Evolutionary conservation across 1,284 basidiomycete species (phyloP).

Genomic region (Ganoderma meredithae): DNA sequence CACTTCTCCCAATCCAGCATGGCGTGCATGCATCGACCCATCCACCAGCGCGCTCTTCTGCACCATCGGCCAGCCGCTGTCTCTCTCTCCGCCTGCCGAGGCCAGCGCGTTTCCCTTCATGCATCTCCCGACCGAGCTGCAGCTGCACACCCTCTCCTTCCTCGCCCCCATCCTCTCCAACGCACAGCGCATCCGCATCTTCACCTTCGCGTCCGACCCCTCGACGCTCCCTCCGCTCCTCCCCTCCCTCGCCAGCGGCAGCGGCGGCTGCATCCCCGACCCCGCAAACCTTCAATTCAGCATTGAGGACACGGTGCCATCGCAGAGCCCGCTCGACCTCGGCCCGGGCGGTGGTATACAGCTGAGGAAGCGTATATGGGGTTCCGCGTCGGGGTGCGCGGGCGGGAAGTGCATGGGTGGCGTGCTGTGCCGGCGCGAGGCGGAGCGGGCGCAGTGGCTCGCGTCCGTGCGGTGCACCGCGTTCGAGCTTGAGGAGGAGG

Average conservation of each 20-base stretch:
- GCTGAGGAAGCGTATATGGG: slow-evolving; percentile 27
- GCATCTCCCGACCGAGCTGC: slow-evolving; percentile 65
- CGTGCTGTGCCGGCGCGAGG: slow-evolving; percentile 49
- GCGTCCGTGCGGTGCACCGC: slow-evolving; percentile 53
- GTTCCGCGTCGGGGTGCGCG: slow-evolving; percentile 34
- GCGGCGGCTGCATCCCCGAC: slow-evolving; percentile 43
- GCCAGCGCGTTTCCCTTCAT: slow-evolving; percentile 46
- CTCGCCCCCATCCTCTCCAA: slow-evolving; percentile 65
- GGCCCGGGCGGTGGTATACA: slow-evolving; percentile 28
- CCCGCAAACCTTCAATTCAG: slow-evolving; percentile 41
- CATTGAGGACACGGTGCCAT: slow-evolving; percentile 15
- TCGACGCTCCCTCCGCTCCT: slow-evolving; percentile 62
- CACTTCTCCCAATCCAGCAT: slow-evolving; percentile 26
- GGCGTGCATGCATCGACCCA: slow-evolving; percentile 21
- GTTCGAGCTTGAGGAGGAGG: slow-evolving; percentile 49
- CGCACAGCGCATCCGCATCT: slow-evolving; percentile 62
- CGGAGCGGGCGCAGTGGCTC: slow-evolving; percentile 53
- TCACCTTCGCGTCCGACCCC: slow-evolving; percentile 58
- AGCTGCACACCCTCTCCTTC: slow-evolving; percentile 63
- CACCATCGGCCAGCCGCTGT: slow-evolving; percentile 25
- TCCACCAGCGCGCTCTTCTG: slow-evolving; percentile 28
- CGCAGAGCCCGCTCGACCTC: slow-evolving; percentile 20
- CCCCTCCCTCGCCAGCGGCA: slow-evolving; percentile 38
- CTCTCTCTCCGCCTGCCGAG: slow-evolving; percentile 13
- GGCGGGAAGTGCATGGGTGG: slow-evolving; percentile 47